Percentiles rank a stretch among this genome's conserved stretches.
Evolutionary conservation across 1,139 yeast genomes (phyloP).

Genomic region (Taphrina communis): DNA sequence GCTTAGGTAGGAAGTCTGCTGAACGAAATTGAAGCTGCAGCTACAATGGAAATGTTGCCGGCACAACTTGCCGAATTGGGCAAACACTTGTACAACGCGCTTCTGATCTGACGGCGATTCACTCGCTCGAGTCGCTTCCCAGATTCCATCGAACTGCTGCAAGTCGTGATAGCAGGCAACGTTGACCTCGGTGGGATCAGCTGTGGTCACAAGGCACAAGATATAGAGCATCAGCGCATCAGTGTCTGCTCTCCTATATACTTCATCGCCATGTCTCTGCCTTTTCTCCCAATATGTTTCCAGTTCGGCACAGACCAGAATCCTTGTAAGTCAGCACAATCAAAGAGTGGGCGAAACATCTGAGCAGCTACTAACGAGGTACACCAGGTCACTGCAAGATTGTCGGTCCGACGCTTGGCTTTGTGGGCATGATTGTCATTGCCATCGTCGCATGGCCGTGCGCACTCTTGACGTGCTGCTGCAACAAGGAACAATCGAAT

Average conservation of each 20-base stretch:
- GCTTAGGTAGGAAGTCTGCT: background rate
- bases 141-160: too few species aligned
- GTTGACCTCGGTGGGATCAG: too few species aligned
- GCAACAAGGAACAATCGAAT: constrained; percentile 32
- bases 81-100: background rate
- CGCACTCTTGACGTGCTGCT: constrained; percentile 33
- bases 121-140: too few species aligned
- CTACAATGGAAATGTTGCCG: background rate
- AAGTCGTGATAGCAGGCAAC: too few species aligned
- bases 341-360: too few species aligned
- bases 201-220: too few species aligned
- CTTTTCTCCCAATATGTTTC: constrained; percentile 24
- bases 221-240: too few species aligned
- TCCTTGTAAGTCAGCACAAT: constrained; percentile 14
- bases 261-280: constrained; percentile 20
- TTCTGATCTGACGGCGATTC: background rate
- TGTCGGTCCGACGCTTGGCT: constrained; percentile 42
- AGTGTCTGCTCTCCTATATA: too few species aligned
- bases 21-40: background rate
- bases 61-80: background rate
- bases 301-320: constrained; percentile 38
- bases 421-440: constrained; percentile 31
- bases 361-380: background rate
- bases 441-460: constrained; percentile 42
- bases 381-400: constrained; percentile 32